A percentile compares a stretch with the other conserved stretches of the same genome.
phyloP scores from a whole-genome alignment of 202 grass and related monocot species.

The Carex arenaria region DNA sequence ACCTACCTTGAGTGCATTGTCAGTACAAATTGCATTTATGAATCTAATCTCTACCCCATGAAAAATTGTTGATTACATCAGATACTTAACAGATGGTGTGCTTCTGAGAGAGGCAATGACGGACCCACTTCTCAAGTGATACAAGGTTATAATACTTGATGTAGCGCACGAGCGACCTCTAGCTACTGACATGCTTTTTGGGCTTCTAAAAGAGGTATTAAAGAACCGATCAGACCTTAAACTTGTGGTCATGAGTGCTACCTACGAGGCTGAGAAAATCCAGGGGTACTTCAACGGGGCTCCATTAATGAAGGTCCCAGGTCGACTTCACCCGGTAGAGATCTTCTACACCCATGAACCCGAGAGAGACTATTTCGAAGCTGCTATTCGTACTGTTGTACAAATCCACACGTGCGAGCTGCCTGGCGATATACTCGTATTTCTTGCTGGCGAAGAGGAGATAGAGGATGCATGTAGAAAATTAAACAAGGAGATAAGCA shows the following conservation, averaged over 20 bases:
- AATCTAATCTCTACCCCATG: no score
- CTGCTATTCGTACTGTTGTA: slow-evolving; percentile 75
- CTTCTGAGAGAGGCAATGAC: slow-evolving; percentile 96
- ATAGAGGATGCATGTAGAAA: slow-evolving; percentile 85
- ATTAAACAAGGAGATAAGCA: slow-evolving; percentile 73
- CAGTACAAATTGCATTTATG: no score
- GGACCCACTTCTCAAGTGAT: slow-evolving; percentile 85
- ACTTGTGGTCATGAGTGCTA: slow-evolving; percentile 93
- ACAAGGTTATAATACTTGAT: slow-evolving; percentile 97
- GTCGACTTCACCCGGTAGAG: slow-evolving; percentile 79
- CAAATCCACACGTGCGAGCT: slow-evolving; percentile 81
- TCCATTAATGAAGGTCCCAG: slow-evolving; percentile 91
- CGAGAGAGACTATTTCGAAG: slow-evolving; percentile 88
- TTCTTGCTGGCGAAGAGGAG: slow-evolving; percentile 87
- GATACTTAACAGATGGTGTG: slow-evolving; percentile 99
- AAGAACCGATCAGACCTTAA: slow-evolving; percentile 82
- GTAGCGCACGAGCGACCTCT: slow-evolving; percentile 84
- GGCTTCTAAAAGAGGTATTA: slow-evolving; percentile 83
- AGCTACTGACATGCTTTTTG: slow-evolving; percentile 80
- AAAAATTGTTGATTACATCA: no score
- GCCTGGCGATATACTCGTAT: slow-evolving; percentile 76
- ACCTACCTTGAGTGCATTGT: no score
- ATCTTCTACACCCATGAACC: slow-evolving; percentile 95
- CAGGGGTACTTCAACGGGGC: slow-evolving; percentile 73
- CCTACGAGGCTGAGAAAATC: slow-evolving; percentile 89